phyloP scores from a whole-genome alignment of 192 early-diverging fungal genomes.

The Allomyces javanicus region DNA sequence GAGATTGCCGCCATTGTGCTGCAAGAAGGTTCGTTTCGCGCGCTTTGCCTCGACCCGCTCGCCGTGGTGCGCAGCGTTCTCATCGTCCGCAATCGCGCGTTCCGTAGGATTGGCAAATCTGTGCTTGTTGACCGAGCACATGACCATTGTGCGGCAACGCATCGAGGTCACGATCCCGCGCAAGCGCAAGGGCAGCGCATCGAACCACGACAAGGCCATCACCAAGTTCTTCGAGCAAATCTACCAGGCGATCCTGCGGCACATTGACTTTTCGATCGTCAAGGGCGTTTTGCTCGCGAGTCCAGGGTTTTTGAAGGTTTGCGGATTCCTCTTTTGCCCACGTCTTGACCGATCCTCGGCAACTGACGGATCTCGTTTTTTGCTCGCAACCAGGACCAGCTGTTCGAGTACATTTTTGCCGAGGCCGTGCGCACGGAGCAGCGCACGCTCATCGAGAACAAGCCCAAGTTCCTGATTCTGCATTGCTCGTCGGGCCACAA shows the following conservation, averaged over 20 bases:
- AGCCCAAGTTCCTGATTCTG: conserved; percentile 66
- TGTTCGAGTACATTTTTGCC: conserved; percentile 69
- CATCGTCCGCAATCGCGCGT: neutral
- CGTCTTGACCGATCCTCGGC: conserved; percentile 2
- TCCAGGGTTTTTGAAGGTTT: conserved; percentile 81
- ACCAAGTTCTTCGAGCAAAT: conserved; percentile 79
- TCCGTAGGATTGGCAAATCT: conserved; percentile 66
- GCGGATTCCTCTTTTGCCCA: neutral
- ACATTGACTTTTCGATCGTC: conserved; percentile 79
- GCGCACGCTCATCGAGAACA: conserved; percentile 62
- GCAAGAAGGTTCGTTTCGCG: conserved; percentile 32
- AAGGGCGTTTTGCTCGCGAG: conserved; percentile 92
- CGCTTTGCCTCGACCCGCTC: neutral
- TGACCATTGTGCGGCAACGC: conserved; percentile 86
- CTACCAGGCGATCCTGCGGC: conserved; percentile 63
- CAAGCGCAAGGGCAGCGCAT: conserved; percentile 75
- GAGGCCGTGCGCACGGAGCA: conserved; percentile 60
- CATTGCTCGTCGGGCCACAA: conserved; percentile 94
- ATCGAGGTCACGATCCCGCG: conserved; percentile 82
- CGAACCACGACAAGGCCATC: conserved; percentile 66
- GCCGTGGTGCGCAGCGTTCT: neutral
- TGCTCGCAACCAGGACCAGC: conserved; percentile 38
- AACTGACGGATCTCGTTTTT: neutral
- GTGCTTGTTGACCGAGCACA: conserved; percentile 79
- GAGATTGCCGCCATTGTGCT: conserved; percentile 85